Evolutionary conservation across 1,284 basidiomycete genomes (phyloP), one percentile per base, ranked within the genome.

Genomic region (Cystobasidium pallidum): DNA sequence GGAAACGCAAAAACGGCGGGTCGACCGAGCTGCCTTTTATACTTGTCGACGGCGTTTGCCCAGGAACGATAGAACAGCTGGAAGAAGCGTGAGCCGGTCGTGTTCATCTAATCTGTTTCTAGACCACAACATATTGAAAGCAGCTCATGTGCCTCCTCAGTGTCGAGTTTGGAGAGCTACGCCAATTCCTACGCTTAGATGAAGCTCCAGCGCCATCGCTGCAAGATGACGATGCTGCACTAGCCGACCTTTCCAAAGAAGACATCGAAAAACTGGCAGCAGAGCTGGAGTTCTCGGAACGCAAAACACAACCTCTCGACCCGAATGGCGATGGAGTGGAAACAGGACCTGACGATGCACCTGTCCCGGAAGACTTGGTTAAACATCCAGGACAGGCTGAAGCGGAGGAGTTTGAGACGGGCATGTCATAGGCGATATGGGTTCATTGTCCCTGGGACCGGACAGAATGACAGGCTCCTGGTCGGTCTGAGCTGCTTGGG

Each of bases 1-100:
- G 68, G 68, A 71, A 64, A 39, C 68, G 68, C 17, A 71, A 71
- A 61, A 64, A 63, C 36, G 68, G 59, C 17, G 68, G 68, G 3
- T 63, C 32, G 21, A 71, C 68, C 2, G 68, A 71, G 51, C 52
- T 71, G 17, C 68, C 68, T 34, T 62, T 71, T 34, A 63, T 71
- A 39, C 61, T 71, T 19, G 68, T 71, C n/a, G 68, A 71, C 47
- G 68, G 68, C 21, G 24, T 15, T 4, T 45, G 52, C 19, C 68
- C 68, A 21, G 68, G 68, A 0, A 58, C 32, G 19, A 39, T 71
- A 21, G 68, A 71, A 21, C 47, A 62, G 36, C 61, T 71, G n/a
- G 68, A 71, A 30, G 61, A 71, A 24, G 68, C 68, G 68, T 70
- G 57, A 36, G 58, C 52, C 13, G 21, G 43, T 3, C 15, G 39